A percentile compares a stretch with the other conserved stretches of the same genome.
Conservation (phyloP, 2,329 filamentous ascomycete species). For the Aureobasidium melanogenum region DNA sequence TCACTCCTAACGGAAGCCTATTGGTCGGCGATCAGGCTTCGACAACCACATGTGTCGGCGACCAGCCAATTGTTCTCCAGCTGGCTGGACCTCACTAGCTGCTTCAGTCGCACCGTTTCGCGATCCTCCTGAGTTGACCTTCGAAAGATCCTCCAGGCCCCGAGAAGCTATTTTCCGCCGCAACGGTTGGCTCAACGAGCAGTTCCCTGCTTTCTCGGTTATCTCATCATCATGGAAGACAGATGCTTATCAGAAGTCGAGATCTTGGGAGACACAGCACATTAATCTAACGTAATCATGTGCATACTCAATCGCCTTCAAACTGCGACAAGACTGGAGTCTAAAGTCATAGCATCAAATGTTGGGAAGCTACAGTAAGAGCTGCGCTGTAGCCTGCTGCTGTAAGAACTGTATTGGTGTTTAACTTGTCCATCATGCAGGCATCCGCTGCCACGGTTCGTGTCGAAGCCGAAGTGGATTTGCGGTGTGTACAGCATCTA, state of each 20-base stretch:
- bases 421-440: background rate
- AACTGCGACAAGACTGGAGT: too few relatives aligned
- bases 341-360: too few relatives aligned
- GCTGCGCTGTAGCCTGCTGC: background rate
- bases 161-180: background rate
- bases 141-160: background rate
- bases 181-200: background rate
- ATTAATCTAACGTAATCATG: background rate
- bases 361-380: background rate
- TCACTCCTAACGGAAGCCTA: background rate
- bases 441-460: background rate
- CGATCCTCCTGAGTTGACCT: too few relatives aligned
- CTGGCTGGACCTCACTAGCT: background rate
- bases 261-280: background rate
- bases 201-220: background rate
- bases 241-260: background rate
- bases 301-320: too few relatives aligned
- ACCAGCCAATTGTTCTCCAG: background rate
- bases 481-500: too few relatives aligned
- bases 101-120: background rate
- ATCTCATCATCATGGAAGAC: background rate
- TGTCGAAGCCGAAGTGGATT: background rate
- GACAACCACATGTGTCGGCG: background rate
- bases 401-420: background rate
- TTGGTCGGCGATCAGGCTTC: background rate